A percentile compares a stretch with the other conserved stretches of the same genome.
Evolutionary conservation across 371 early-diverging fungal genomes (phyloP).

Genomic region (Apophysomyces trapeziformis): DNA sequence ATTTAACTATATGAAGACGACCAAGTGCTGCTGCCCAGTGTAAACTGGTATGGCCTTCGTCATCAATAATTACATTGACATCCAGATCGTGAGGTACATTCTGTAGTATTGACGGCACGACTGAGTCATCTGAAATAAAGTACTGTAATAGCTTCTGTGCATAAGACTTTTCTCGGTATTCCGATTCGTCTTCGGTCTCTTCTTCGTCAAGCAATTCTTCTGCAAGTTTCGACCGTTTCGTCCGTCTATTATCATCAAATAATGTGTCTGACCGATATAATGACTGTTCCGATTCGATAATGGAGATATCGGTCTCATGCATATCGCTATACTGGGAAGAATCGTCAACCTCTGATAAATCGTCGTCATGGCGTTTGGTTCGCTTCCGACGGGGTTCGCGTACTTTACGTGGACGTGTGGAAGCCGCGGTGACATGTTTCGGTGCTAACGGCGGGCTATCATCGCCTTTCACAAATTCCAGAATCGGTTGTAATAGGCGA

Average conservation of each 20-base stretch:
- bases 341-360: not conserved
- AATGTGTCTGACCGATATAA: not conserved
- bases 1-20: slow-evolving; percentile 66
- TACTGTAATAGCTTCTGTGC: slow-evolving; percentile 48
- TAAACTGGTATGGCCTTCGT: slow-evolving; percentile 88
- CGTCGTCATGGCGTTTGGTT: slow-evolving; percentile 5
- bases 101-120: slow-evolving; percentile 51
- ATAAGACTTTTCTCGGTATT: slow-evolving; percentile 21
- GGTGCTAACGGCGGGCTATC: slow-evolving; percentile 52
- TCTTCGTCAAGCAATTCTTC: slow-evolving; percentile 21
- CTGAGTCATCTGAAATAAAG: slow-evolving; percentile 54
- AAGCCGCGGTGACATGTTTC: slow-evolving; percentile 36
- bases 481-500: slow-evolving; percentile 35
- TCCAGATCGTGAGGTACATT: slow-evolving; percentile 52
- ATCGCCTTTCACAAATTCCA: slow-evolving; percentile 40
- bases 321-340: not conserved
- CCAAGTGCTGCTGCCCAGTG: slow-evolving; percentile 96
- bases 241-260: not conserved
- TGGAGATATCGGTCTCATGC: not conserved
- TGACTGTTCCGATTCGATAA: not conserved
- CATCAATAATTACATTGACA: slow-evolving; percentile 84
- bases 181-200: slow-evolving; percentile 13
- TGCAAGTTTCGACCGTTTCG: not conserved
- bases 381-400: slow-evolving; percentile 9
- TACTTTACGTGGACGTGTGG: slow-evolving; percentile 18